A percentile compares a stretch with the other conserved stretches of the same genome.
Conservation (phyloP, 306 rosid species). For the Leucaena leucocephala region DNA sequence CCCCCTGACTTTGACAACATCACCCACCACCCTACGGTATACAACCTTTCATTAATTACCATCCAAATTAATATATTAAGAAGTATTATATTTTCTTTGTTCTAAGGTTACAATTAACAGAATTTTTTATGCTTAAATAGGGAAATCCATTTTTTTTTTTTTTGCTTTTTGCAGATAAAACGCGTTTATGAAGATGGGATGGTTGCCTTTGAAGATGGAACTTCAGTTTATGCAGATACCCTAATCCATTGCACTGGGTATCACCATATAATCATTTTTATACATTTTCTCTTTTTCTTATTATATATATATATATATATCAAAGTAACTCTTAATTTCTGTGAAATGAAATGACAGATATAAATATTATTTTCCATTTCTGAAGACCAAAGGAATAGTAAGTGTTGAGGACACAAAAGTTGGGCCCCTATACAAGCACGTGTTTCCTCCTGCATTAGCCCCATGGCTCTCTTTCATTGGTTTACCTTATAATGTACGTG, state of each 20-base stretch:
- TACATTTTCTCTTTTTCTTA: not conserved
- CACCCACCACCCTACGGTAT: not conserved
- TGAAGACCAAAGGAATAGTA: constrained; percentile 41
- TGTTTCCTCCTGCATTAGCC: constrained; percentile 50
- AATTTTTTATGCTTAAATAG: not conserved
- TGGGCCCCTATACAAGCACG: constrained; percentile 44
- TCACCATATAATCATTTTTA: not conserved
- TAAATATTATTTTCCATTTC: constrained; percentile 36
- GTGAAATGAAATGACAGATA: constrained; percentile 21
- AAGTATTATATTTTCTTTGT: not conserved
- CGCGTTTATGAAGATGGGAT: constrained; percentile 34
- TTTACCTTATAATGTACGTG: not conserved
- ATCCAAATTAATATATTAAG: too few relatives aligned
- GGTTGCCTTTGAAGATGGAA: constrained; percentile 43
- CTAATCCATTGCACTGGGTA: constrained; percentile 48
- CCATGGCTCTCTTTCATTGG: constrained; percentile 51
- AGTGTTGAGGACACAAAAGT: constrained; percentile 31
- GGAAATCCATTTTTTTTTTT: too few relatives aligned
- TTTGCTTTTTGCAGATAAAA: constrained; percentile 21
- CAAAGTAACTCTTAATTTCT: not conserved
- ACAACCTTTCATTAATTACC: too few relatives aligned
- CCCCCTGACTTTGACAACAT: too few relatives aligned
- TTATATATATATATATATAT: not conserved
- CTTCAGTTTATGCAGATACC: constrained; percentile 39
- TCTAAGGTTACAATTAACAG: too few relatives aligned